These are phyloP conservation scores for Fraxinus velutina DNA, from an alignment of 305 asterid genomes.

Conservation along the genomic window DNA sequence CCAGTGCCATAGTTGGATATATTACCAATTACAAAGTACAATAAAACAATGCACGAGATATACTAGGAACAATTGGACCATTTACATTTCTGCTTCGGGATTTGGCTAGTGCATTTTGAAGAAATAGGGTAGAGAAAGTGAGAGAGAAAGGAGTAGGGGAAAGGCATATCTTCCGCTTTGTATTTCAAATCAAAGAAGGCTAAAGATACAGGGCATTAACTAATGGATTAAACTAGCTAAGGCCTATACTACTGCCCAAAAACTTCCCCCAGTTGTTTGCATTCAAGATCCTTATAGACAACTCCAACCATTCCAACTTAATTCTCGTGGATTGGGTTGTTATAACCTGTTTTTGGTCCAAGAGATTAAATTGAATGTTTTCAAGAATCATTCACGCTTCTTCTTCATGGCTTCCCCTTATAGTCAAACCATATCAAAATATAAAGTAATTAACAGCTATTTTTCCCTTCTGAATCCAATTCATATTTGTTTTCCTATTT, in stretches of 20 bases:
- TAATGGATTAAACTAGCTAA: neutral
- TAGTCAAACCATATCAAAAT: neutral
- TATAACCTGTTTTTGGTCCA: neutral
- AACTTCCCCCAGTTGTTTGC: neutral
- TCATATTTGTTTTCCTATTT: neutral
- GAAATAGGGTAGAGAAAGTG: neutral
- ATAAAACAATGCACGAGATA: neutral
- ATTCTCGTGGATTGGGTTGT: neutral
- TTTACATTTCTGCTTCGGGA: neutral
- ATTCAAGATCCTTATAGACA: neutral
- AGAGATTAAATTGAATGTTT: neutral
- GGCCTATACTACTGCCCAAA: neutral
- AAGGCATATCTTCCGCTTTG: neutral
- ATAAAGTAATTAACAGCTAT: too few species aligned
- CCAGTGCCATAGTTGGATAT: neutral
- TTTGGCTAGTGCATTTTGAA: neutral
- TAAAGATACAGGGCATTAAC: neutral
- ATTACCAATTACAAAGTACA: neutral
- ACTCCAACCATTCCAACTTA: neutral
- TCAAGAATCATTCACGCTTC: neutral
- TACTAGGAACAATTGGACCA: neutral
- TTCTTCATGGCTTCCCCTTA: neutral
- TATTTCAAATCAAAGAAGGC: neutral
- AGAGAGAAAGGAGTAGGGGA: neutral
- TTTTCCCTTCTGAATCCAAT: neutral